These are phyloP conservation scores for Hericium erinaceus DNA, from an alignment of 768 basidiomycete species.

Conservation along the genomic window DNA sequence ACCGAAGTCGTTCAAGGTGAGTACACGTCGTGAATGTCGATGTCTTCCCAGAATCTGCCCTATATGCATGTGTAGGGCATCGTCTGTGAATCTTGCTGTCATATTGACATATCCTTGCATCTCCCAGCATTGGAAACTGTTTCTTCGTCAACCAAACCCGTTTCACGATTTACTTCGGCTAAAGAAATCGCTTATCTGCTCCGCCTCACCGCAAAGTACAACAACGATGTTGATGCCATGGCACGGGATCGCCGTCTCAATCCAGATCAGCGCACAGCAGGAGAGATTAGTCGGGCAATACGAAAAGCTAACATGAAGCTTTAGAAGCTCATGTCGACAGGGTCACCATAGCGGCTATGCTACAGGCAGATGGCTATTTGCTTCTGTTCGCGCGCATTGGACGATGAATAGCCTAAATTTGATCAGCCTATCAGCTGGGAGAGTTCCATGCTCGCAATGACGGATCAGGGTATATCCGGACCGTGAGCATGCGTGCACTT, in stretches of 20 bases:
- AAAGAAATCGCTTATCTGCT: constrained; percentile 63
- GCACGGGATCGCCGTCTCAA: constrained; percentile 72
- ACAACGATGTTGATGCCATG: constrained; percentile 67
- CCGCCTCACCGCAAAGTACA: constrained; percentile 60
- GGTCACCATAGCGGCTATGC: background rate
- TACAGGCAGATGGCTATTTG: background rate
- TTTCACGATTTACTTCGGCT: constrained; percentile 48
- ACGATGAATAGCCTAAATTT: constrained; percentile 10
- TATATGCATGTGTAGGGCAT: too few species aligned
- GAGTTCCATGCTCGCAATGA: background rate
- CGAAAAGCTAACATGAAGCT: constrained; percentile 42
- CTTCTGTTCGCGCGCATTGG: background rate
- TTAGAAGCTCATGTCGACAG: background rate
- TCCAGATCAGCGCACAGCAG: constrained; percentile 74
- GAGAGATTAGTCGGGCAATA: constrained; percentile 61
- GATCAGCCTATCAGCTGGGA: background rate
- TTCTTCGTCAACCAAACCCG: constrained; percentile 24
- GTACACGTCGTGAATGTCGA: background rate
- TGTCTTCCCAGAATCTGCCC: too few species aligned
- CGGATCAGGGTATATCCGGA: background rate
- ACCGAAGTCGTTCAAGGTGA: constrained; percentile 9
- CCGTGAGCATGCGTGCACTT: background rate
- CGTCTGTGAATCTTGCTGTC: constrained; percentile 5
- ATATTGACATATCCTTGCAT: background rate
- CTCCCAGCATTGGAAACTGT: constrained; percentile 55